Conservation (phyloP, 345 rosid species). For the Ceriops zippeliana region DNA sequence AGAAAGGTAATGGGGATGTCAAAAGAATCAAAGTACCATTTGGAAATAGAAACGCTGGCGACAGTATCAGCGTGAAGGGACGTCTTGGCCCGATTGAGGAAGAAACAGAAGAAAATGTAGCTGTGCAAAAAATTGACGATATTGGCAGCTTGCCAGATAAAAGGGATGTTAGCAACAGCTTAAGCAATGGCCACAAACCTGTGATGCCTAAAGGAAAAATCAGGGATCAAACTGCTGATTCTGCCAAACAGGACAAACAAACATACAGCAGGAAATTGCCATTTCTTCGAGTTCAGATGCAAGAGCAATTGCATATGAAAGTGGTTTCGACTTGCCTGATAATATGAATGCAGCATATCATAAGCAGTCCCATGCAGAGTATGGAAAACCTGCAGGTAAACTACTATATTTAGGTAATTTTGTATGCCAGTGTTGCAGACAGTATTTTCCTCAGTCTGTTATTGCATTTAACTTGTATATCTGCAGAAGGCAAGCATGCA, state of each 20-base stretch:
- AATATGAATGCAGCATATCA: conserved; percentile 8
- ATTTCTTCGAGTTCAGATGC: conserved; percentile 20
- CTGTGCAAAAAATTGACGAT: too few relatives aligned
- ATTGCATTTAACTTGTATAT: background rate
- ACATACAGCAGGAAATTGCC: conserved; percentile 2
- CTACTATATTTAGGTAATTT: background rate
- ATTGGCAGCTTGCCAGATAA: background rate
- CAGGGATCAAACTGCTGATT: background rate
- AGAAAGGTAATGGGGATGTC: background rate
- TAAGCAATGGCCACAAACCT: background rate
- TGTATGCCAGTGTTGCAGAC: background rate
- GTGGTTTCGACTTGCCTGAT: conserved; percentile 17
- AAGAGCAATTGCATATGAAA: conserved; percentile 22
- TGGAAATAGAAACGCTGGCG: conserved; percentile 8
- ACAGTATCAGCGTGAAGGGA: background rate
- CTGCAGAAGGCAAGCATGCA: background rate
- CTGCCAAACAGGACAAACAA: conserved; percentile 8
- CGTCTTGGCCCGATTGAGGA: conserved; percentile 10
- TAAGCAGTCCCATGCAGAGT: conserved; percentile 5
- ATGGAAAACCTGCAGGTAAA: conserved; percentile 20
- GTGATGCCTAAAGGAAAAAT: background rate
- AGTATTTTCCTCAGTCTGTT: background rate
- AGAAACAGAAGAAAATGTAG: conserved; percentile 11
- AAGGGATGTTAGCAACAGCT: background rate
- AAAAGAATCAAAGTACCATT: conserved; percentile 4